Conservation (phyloP, 1,139 yeast species). For the Pneumocystis carinii region DNA sequence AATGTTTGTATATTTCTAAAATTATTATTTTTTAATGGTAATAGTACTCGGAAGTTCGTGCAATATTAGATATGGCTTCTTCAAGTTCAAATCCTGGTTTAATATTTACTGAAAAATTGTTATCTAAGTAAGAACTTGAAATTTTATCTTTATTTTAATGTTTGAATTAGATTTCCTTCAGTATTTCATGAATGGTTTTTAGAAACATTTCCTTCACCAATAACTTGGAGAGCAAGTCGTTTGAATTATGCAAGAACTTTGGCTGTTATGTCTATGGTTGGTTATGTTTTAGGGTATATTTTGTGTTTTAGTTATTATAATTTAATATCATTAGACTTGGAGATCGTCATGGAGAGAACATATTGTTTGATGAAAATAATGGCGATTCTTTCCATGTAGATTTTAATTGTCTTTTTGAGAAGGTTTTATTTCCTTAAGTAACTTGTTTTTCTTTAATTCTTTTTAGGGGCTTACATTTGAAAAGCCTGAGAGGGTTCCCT, state of each 20-base stretch:
- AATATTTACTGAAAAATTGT: conserved; percentile 13
- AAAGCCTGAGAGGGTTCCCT: conserved; percentile 87
- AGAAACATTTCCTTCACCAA: conserved; percentile 79
- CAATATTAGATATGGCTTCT: conserved; percentile 10
- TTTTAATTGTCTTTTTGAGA: conserved; percentile 89
- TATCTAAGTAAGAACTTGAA: conserved; percentile 12
- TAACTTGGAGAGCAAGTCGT: conserved; percentile 71
- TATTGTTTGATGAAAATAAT: conserved; percentile 52
- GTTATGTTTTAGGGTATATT: conserved; percentile 41
- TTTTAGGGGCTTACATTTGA: conserved; percentile 36
- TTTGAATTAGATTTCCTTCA: conserved; percentile 39
- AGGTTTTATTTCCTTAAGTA: conserved; percentile 13
- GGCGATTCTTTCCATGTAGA: conserved; percentile 89
- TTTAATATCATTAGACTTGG: conserved; percentile 35
- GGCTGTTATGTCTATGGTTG: conserved; percentile 97
- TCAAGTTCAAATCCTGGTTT: conserved; percentile 9
- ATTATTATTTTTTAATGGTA: not conserved
- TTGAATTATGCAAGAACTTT: conserved; percentile 60
- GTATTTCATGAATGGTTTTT: conserved; percentile 77
- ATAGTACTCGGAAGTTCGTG: conserved; percentile 13
- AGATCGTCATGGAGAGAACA: conserved; percentile 90
- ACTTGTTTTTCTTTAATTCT: not conserved
- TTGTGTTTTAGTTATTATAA: conserved; percentile 26
- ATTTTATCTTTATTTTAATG: not conserved
- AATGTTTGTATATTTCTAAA: conserved; percentile 4